A percentile compares a stretch with the other conserved stretches of the same genome.
Conservation (phyloP, 2,329 filamentous ascomycete species). For the Trichophyton verrucosum region DNA sequence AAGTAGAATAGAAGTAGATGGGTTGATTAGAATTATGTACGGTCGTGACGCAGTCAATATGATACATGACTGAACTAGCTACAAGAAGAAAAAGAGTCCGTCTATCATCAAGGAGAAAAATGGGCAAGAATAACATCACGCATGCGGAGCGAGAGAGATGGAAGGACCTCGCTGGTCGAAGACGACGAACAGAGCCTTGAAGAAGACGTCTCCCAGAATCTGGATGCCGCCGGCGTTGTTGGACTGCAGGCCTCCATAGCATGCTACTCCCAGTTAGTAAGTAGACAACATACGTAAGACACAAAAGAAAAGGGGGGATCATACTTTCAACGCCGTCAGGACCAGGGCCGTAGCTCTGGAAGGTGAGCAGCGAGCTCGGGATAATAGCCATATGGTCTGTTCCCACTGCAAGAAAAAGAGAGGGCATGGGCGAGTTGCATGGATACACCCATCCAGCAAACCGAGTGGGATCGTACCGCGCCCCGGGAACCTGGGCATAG, state of each 20-base stretch:
- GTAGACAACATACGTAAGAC: background rate
- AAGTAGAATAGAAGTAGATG: background rate
- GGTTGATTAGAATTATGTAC: background rate
- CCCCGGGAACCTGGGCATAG: conserved; percentile 44
- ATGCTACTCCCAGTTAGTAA: conserved; percentile 29
- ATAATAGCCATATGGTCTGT: conserved; percentile 40
- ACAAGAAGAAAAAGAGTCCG: background rate
- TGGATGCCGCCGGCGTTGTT: conserved; percentile 44
- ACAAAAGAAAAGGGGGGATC: conserved; percentile 12
- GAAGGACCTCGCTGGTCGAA: conserved; percentile 41
- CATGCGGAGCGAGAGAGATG: conserved; percentile 41
- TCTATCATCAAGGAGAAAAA: background rate
- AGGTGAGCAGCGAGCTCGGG: conserved; percentile 45
- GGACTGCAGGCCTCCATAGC: conserved; percentile 49
- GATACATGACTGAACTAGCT: no score
- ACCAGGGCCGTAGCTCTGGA: conserved; percentile 39
- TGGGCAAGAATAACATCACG: conserved; percentile 9
- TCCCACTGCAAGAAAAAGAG: conserved; percentile 44
- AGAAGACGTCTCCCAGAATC: conserved; percentile 50
- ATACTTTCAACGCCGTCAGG: conserved; percentile 28
- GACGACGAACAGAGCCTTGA: conserved; percentile 49
- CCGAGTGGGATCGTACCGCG: conserved; percentile 31
- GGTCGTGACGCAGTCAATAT: background rate
- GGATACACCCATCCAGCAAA: conserved; percentile 46
- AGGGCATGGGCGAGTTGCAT: conserved; percentile 42